Conservation (phyloP, 176 grass and related monocot species). For the Hsuehochloa calcarea region DNA sequence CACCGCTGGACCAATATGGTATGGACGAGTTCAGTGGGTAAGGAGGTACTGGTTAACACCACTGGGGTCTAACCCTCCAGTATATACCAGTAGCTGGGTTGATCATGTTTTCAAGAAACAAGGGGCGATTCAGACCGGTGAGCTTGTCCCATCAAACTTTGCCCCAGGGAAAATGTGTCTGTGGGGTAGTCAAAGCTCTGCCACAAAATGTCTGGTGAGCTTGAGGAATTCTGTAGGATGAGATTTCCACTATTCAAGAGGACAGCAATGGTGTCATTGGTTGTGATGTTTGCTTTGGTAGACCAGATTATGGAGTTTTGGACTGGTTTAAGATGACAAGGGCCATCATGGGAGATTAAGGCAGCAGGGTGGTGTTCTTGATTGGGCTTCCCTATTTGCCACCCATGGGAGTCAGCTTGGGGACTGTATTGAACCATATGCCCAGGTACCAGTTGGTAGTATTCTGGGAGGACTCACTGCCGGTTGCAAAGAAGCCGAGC, state of each 20-base stretch:
- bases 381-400: constrained; percentile 45
- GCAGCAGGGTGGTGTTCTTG: background rate
- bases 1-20: constrained; percentile 21
- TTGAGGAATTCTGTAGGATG: constrained; percentile 28
- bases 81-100: constrained; percentile 43
- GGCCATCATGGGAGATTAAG: constrained; percentile 32
- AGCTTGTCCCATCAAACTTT: constrained; percentile 46
- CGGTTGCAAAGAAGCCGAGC: constrained; percentile 59
- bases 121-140: constrained; percentile 20
- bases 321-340: constrained; percentile 34
- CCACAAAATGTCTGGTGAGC: constrained; percentile 43
- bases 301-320: constrained; percentile 39
- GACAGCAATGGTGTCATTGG: constrained; percentile 15
- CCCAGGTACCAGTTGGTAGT: constrained; percentile 37
- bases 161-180: constrained; percentile 32
- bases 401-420: constrained; percentile 49
- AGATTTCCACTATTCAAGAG: constrained; percentile 46
- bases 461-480: background rate
- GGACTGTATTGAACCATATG: constrained; percentile 48
- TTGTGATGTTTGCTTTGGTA: constrained; percentile 16
- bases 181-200: constrained; percentile 69
- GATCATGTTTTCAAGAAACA: constrained; percentile 26
- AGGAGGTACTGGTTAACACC: background rate
- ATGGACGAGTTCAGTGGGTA: background rate
- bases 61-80: constrained; percentile 6